Evolutionary conservation across 306 rosid species (phyloP).

Genomic region (Rosa persica): DNA sequence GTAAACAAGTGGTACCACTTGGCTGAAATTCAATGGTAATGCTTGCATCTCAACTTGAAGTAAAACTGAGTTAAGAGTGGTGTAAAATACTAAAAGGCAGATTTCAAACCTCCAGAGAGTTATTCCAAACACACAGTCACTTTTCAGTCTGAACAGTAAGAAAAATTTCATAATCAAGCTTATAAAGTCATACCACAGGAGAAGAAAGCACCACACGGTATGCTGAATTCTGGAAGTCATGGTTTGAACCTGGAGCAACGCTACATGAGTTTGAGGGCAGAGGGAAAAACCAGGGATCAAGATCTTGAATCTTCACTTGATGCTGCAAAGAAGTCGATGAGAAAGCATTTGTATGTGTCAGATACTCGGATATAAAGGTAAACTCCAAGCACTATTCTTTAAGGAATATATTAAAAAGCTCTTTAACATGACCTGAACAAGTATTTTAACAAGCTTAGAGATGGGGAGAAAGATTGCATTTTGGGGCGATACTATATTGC

Average conservation of each 20-base stretch:
- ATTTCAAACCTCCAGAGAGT: background rate
- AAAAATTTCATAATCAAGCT: background rate
- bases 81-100: background rate
- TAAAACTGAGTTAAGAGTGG: background rate
- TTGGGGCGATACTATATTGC: background rate
- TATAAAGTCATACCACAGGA: constrained; percentile 68
- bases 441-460: constrained; percentile 17
- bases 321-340: constrained; percentile 47
- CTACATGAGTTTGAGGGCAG: constrained; percentile 67
- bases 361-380: constrained; percentile 13
- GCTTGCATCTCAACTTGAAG: background rate
- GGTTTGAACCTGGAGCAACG: constrained; percentile 81
- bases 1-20: background rate
- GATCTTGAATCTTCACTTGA: constrained; percentile 48
- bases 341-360: constrained; percentile 11
- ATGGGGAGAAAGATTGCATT: background rate
- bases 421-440: constrained; percentile 17
- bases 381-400: background rate
- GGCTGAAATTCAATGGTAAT: background rate
- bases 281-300: constrained; percentile 90
- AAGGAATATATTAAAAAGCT: too few relatives aligned
- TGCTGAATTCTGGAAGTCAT: constrained; percentile 63
- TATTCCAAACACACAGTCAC: background rate
- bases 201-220: constrained; percentile 89
- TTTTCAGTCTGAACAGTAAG: background rate